phyloP scores from a whole-genome alignment of 2,329 filamentous ascomycete species.

The Paecilomyces sp. region DNA sequence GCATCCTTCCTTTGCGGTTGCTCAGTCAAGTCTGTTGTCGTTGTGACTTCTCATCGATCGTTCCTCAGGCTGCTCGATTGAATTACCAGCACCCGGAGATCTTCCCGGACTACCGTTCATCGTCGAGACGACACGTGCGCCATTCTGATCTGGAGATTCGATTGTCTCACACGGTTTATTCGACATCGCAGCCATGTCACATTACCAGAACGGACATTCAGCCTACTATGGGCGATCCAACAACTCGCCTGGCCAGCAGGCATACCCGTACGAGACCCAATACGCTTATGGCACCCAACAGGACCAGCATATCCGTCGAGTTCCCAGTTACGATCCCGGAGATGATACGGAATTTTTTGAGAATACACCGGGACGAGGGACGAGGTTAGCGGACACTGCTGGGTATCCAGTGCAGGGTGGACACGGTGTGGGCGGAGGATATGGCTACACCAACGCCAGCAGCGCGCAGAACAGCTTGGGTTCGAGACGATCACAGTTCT shows the following conservation, averaged over 20 bases:
- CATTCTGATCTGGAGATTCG: not conserved
- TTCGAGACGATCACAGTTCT: slow-evolving; percentile 28
- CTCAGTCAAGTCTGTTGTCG: not conserved
- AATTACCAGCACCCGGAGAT: not conserved
- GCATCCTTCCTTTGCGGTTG: not conserved
- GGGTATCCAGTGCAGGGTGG: slow-evolving; percentile 27
- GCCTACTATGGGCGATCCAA: slow-evolving; percentile 37
- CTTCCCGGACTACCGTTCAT: not conserved
- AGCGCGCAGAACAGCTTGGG: slow-evolving; percentile 23
- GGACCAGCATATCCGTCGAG: slow-evolving; percentile 42
- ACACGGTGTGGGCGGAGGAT: slow-evolving; percentile 32
- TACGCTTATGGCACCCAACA: slow-evolving; percentile 38
- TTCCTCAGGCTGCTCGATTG: not conserved
- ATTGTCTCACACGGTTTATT: not conserved
- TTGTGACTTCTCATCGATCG: not conserved
- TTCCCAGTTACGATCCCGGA: slow-evolving; percentile 67
- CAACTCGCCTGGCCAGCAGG: slow-evolving; percentile 22
- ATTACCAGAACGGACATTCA: slow-evolving; percentile 47
- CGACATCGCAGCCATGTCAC: slow-evolving; percentile 39
- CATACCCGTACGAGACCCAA: slow-evolving; percentile 15
- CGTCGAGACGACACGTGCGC: not conserved
- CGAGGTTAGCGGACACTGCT: slow-evolving; percentile 27
- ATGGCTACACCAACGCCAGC: slow-evolving; percentile 14
- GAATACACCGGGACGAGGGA: slow-evolving; percentile 16
- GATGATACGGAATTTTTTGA: slow-evolving; percentile 58